phyloP scores from a whole-genome alignment of 306 rosid species.

The Begonia masoniana region DNA sequence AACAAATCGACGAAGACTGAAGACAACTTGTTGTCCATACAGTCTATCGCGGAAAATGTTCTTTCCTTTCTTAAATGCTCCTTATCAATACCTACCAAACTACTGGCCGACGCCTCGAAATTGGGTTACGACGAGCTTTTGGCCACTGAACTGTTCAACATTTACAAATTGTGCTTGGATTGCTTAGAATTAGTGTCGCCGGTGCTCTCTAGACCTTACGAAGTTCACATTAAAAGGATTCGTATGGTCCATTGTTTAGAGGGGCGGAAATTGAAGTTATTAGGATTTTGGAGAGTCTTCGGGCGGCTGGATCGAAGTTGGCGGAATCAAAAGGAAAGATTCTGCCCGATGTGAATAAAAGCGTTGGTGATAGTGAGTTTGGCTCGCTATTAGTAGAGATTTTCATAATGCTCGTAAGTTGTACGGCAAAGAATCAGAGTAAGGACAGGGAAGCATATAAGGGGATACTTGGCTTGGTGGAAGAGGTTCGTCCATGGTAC shows the following conservation, averaged over 20 bases:
- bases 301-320: conserved; percentile 2
- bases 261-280: conserved; percentile 40
- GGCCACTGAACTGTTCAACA: conserved; percentile 27
- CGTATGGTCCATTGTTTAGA: conserved; percentile 48
- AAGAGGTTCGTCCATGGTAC: conserved; percentile 64
- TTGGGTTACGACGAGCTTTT: conserved; percentile 12
- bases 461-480: conserved; percentile 45
- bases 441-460: conserved; percentile 27
- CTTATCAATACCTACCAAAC: conserved; percentile 42
- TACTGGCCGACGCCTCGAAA: conserved; percentile 31
- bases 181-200: conserved; percentile 41
- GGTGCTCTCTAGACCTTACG: conserved; percentile 45
- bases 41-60: conserved; percentile 52
- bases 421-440: conserved; percentile 29
- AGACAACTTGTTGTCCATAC: conserved; percentile 26
- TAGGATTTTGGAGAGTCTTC: conserved; percentile 38
- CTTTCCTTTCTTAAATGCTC: conserved; percentile 37
- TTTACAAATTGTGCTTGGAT: conserved; percentile 47
- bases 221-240: conserved; percentile 37
- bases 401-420: conserved; percentile 39
- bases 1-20: conserved; percentile 13
- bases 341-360: conserved; percentile 34
- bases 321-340: conserved; percentile 16
- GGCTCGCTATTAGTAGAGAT: conserved; percentile 33
- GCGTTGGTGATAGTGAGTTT: conserved; percentile 28